phyloP scores from a whole-genome alignment of 805 yeast genomes.

The Starmerella etchellsii region DNA sequence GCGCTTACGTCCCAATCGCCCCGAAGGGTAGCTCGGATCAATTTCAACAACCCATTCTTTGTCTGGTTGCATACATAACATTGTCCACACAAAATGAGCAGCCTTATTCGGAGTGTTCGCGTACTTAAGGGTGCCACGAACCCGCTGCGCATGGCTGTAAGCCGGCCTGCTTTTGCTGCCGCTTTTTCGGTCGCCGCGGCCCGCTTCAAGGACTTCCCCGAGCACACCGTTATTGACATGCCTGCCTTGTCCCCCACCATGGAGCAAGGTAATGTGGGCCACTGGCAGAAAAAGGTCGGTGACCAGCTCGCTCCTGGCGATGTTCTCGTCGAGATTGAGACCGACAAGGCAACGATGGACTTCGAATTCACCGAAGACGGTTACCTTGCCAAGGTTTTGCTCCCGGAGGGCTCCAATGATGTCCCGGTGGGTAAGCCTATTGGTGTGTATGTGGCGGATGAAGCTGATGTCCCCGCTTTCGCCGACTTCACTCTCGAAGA shows the following conservation, averaged over 20 bases:
- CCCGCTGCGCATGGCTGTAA: constrained; percentile 10
- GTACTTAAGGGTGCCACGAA: constrained; percentile 8
- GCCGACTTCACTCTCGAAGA: constrained; percentile 68
- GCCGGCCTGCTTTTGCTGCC: constrained; percentile 10
- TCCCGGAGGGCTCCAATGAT: constrained; percentile 62
- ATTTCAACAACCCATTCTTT: no score
- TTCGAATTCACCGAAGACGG: constrained; percentile 98
- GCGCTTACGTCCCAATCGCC: neutral
- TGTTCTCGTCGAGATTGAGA: constrained; percentile 89
- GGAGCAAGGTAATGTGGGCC: constrained; percentile 87
- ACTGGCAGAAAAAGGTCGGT: constrained; percentile 84
- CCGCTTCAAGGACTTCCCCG: constrained; percentile 42
- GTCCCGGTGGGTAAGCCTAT: constrained; percentile 90
- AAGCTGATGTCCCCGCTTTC: constrained; percentile 75
- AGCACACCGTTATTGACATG: constrained; percentile 85
- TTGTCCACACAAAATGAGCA: constrained; percentile 13
- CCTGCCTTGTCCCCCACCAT: constrained; percentile 99
- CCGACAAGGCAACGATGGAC: constrained; percentile 97
- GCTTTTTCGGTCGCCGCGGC: constrained; percentile 14
- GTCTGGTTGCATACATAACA: no score
- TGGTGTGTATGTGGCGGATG: constrained; percentile 89
- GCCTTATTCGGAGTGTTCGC: constrained; percentile 16
- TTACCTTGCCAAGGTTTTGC: constrained; percentile 58
- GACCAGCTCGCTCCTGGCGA: constrained; percentile 86
- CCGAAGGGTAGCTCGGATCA: neutral